Conservation (phyloP, 2,329 filamentous ascomycete genomes). For the Neurospora crassa region DNA sequence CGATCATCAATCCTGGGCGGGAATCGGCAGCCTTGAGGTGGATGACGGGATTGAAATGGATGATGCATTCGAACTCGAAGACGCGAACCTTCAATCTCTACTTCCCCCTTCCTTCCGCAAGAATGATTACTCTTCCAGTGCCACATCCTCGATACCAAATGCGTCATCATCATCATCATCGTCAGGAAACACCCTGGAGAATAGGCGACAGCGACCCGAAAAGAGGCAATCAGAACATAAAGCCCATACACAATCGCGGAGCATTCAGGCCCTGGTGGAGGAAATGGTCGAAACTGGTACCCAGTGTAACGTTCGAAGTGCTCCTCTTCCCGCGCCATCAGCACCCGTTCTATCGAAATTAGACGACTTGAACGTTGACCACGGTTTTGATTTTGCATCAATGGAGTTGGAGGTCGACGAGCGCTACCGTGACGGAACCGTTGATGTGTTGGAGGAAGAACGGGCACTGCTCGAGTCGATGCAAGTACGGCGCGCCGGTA, state of each 20-base stretch:
- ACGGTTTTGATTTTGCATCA: slow-evolving; percentile 10
- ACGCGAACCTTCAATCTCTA: not conserved
- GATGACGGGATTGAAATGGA: slow-evolving; percentile 7
- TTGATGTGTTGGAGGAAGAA: slow-evolving; percentile 8
- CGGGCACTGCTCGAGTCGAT: slow-evolving; percentile 11
- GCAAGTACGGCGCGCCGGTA: slow-evolving; percentile 13
- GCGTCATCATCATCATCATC: not conserved
- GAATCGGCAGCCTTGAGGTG: slow-evolving; percentile 5
- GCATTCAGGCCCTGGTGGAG: slow-evolving; percentile 7
- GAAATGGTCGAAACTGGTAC: slow-evolving; percentile 10
- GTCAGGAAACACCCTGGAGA: not conserved
- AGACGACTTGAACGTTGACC: slow-evolving; percentile 6
- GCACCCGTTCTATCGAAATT: slow-evolving; percentile 1
- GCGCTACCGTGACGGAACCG: slow-evolving; percentile 5
- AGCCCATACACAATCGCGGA: not conserved
- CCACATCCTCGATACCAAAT: not conserved
- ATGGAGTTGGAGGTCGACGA: slow-evolving; percentile 16
- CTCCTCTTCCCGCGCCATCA: slow-evolving; percentile 2
- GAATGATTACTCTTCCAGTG: not conserved
- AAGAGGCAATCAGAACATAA: not conserved
- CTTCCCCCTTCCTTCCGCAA: not conserved
- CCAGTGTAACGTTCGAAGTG: slow-evolving; percentile 13
- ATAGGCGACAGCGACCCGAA: not conserved
- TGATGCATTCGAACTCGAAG: slow-evolving; percentile 3
- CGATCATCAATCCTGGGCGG: not conserved